Evolutionary conservation across 164 flowering plant species (phyloP).

Genomic region (Stephania cephalantha): DNA sequence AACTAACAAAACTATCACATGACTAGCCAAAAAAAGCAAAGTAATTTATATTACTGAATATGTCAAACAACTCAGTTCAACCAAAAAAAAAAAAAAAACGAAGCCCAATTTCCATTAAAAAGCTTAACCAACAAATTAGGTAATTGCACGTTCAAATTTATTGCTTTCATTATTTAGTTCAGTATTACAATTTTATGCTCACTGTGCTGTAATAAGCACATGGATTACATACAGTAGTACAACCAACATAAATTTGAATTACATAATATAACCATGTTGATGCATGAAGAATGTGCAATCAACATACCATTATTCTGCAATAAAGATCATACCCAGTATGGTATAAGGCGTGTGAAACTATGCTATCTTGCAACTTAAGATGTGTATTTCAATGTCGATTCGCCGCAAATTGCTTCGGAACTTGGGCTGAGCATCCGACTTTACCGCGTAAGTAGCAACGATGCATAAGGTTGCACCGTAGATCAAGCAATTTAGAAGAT

Average conservation of each 20-base stretch:
- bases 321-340: not conserved
- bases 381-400: not conserved
- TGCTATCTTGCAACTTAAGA: not conserved
- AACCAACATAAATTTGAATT: conserved; percentile 1
- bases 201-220: not conserved
- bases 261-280: not conserved
- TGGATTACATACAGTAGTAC: not conserved
- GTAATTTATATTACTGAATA: too few relatives aligned
- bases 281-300: not conserved
- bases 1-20: too few relatives aligned
- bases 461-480: not conserved
- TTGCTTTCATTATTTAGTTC: not conserved
- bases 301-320: not conserved
- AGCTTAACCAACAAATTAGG: too few relatives aligned
- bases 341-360: not conserved
- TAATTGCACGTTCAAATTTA: not conserved
- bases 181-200: not conserved
- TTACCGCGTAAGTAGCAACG: not conserved
- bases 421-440: not conserved
- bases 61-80: too few relatives aligned
- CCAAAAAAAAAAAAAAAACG: too few relatives aligned
- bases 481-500: not conserved
- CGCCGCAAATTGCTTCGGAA: not conserved
- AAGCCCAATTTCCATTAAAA: too few relatives aligned
- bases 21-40: too few relatives aligned